A percentile compares a stretch with the other conserved stretches of the same genome.
Evolutionary conservation across 768 basidiomycete species (phyloP).

Genomic region (Tylopilus felleus): DNA sequence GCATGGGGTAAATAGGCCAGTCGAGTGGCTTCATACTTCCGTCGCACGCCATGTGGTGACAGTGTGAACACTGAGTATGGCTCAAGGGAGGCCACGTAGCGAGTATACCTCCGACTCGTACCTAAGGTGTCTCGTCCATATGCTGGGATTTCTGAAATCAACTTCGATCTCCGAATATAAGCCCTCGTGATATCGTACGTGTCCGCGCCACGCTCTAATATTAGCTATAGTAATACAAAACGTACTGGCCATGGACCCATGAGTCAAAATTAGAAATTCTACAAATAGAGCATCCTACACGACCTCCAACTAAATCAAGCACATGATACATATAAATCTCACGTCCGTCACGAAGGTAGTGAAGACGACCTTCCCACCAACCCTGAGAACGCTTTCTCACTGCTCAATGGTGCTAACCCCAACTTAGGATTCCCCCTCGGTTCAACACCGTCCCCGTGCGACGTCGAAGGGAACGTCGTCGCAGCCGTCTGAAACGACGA

Average conservation of each 20-base stretch:
- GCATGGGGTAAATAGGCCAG: background rate
- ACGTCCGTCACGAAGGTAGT: slow-evolving; percentile 15
- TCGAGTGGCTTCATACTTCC: background rate
- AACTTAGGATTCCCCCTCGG: slow-evolving; percentile 36
- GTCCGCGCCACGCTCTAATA: too few species aligned
- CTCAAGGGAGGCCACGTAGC: background rate
- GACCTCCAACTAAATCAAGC: slow-evolving; percentile 8
- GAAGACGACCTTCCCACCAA: slow-evolving; percentile 20
- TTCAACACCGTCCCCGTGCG: slow-evolving; percentile 14
- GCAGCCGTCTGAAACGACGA: slow-evolving; percentile 32
- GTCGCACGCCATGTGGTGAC: background rate
- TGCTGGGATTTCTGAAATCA: too few species aligned
- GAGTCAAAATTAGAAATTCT: background rate
- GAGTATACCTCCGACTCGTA: too few species aligned
- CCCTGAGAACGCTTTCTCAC: slow-evolving; percentile 31
- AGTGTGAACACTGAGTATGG: background rate
- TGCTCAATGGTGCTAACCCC: slow-evolving; percentile 38
- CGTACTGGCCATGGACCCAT: background rate
- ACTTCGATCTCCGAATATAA: too few species aligned
- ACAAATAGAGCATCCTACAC: background rate
- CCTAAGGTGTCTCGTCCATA: too few species aligned
- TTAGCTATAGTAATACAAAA: too few species aligned
- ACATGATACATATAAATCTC: background rate
- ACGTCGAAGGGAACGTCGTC: slow-evolving; percentile 10
- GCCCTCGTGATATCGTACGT: too few species aligned